These are phyloP conservation scores for Tetrapyrgos nigripes DNA, from an alignment of 1,284 basidiomycete species.

Conservation along the genomic window DNA sequence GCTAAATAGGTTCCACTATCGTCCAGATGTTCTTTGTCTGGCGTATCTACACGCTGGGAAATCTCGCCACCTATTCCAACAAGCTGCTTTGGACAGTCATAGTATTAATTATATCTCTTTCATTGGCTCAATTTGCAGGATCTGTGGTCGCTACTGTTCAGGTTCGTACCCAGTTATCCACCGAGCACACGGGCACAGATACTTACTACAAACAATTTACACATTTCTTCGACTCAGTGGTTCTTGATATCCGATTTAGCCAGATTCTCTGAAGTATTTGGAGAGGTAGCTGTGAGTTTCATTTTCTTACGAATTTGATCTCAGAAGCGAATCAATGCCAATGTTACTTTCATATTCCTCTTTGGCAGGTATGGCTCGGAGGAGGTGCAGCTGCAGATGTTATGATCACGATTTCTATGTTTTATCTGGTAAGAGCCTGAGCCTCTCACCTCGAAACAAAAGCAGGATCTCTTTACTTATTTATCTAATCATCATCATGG, in stretches of 20 bases:
- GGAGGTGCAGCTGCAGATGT: slow-evolving; percentile 19
- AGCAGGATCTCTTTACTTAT: neutral
- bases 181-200: neutral
- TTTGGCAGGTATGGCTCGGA: slow-evolving; percentile 17
- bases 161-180: neutral
- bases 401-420: slow-evolving; percentile 12
- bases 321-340: neutral
- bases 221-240: neutral
- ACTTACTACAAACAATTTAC: neutral
- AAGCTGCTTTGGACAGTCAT: neutral
- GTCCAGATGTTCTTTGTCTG: neutral
- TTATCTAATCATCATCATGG: neutral
- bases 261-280: neutral
- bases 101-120: neutral
- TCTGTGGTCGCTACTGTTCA: neutral
- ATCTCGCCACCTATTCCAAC: neutral
- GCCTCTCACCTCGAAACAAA: no score
- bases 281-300: neutral
- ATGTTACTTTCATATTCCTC: neutral
- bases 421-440: slow-evolving; percentile 7
- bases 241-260: neutral
- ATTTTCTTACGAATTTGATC: neutral
- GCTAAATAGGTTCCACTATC: neutral
- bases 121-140: neutral
- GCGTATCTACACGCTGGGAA: neutral